These are phyloP conservation scores for Trametes punicea DNA, from an alignment of 768 basidiomycete genomes.

Conservation along the genomic window DNA sequence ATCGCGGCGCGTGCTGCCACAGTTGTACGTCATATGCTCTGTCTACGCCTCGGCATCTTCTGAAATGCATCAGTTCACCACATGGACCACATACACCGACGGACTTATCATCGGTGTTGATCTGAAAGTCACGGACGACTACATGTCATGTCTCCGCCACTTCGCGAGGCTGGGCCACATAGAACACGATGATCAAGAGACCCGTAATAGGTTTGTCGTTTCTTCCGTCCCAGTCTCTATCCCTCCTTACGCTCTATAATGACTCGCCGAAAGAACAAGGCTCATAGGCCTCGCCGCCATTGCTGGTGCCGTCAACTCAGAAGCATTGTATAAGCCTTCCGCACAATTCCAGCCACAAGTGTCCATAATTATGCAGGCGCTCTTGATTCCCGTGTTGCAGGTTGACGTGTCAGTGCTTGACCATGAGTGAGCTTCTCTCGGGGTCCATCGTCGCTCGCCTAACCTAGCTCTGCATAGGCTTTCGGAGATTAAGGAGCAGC, in stretches of 20 bases:
- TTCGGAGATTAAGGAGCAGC: slow-evolving; percentile 59
- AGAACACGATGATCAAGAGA: slow-evolving; percentile 59
- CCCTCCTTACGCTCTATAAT: background rate
- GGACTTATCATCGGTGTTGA: slow-evolving; percentile 82
- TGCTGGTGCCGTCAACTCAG: slow-evolving; percentile 76
- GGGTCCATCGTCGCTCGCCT: background rate
- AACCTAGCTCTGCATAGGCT: slow-evolving; percentile 39
- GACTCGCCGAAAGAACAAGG: slow-evolving; percentile 55
- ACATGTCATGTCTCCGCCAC: slow-evolving; percentile 60
- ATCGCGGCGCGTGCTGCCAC: slow-evolving; percentile 74
- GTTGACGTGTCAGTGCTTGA: slow-evolving; percentile 58
- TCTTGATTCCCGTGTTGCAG: slow-evolving; percentile 65
- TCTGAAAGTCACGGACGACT: slow-evolving; percentile 61
- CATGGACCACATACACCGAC: slow-evolving; percentile 91
- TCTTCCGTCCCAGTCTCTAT: background rate
- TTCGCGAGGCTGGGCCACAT: slow-evolving; percentile 62
- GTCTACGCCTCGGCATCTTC: background rate
- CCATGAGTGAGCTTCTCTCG: slow-evolving; percentile 53
- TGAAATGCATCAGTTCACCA: slow-evolving; percentile 60
- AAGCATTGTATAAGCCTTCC: slow-evolving; percentile 73
- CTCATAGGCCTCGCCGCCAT: slow-evolving; percentile 85
- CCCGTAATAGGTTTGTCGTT: slow-evolving; percentile 60
- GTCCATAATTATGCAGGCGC: slow-evolving; percentile 63
- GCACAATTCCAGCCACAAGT: slow-evolving; percentile 72
- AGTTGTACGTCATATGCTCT: slow-evolving; percentile 49